Evolutionary conservation across 2,329 filamentous ascomycete genomes (phyloP).

Genomic region (Coniochaeta ligniaria): DNA sequence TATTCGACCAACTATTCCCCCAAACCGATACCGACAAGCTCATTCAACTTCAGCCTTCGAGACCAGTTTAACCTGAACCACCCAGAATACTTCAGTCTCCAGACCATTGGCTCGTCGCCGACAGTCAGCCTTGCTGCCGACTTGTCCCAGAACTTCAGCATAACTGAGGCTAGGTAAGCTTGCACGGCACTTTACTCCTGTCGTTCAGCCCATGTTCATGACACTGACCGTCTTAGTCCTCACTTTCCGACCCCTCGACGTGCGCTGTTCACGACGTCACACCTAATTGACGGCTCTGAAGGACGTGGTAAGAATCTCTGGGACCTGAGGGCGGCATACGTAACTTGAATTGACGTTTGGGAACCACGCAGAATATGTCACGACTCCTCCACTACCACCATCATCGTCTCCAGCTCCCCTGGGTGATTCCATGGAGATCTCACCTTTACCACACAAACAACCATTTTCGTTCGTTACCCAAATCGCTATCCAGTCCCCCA

Average conservation of each 20-base stretch:
- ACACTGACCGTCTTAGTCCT: constrained; percentile 48
- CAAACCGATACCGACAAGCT: constrained; percentile 42
- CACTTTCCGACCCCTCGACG: constrained; percentile 76
- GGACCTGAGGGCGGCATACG: background rate
- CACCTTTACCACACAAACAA: constrained; percentile 82
- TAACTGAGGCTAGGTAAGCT: constrained; percentile 70
- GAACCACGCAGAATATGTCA: constrained; percentile 56
- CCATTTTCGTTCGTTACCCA: constrained; percentile 49
- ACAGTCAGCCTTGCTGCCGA: constrained; percentile 87
- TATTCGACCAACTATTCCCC: constrained; percentile 42
- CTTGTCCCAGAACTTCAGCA: constrained; percentile 92
- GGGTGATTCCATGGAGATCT: constrained; percentile 85
- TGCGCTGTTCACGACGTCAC: constrained; percentile 73
- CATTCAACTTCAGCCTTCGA: constrained; percentile 76
- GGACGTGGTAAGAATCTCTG: constrained; percentile 45
- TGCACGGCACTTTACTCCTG: constrained; percentile 10
- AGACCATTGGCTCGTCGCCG: constrained; percentile 73
- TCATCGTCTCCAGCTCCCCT: constrained; percentile 72
- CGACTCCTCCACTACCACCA: constrained; percentile 69
- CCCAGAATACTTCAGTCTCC: constrained; percentile 76
- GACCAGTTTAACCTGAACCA: constrained; percentile 52
- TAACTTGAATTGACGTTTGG: constrained; percentile 10
- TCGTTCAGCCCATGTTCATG: constrained; percentile 2
- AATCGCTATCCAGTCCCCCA: constrained; percentile 65
- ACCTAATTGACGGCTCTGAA: constrained; percentile 53